Evolutionary conservation across 768 basidiomycete species (phyloP).

Genomic region (Tephrocybe sp.): DNA sequence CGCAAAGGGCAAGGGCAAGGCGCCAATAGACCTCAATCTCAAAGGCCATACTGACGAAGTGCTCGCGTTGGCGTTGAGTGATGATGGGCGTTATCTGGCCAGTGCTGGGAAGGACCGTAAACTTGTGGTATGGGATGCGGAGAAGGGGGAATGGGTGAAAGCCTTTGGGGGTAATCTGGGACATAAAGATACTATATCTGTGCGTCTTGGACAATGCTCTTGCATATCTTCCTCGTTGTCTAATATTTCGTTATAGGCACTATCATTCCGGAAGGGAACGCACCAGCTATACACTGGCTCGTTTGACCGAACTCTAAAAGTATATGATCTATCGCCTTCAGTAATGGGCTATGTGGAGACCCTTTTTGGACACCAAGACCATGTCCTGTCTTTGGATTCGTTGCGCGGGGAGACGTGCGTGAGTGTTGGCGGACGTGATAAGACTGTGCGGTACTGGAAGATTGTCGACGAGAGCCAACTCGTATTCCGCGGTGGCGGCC

Average conservation of each 20-base stretch:
- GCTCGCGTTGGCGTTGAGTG: slow-evolving; percentile 76
- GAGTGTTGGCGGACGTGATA: slow-evolving; percentile 86
- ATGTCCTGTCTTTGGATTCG: slow-evolving; percentile 72
- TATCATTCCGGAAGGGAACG: slow-evolving; percentile 77
- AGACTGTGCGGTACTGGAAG: slow-evolving; percentile 94
- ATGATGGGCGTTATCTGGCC: slow-evolving; percentile 81
- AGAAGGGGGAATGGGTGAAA: slow-evolving; percentile 72
- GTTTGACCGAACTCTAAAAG: slow-evolving; percentile 85
- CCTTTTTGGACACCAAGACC: slow-evolving; percentile 95
- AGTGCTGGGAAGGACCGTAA: slow-evolving; percentile 84
- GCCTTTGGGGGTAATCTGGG: slow-evolving; percentile 80
- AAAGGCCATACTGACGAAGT: slow-evolving; percentile 88
- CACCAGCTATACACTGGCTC: slow-evolving; percentile 74
- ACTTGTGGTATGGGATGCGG: slow-evolving; percentile 84
- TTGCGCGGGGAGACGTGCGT: slow-evolving; percentile 83
- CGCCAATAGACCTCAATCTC: slow-evolving; percentile 34
- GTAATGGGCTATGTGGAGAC: slow-evolving; percentile 95
- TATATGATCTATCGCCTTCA: slow-evolving; percentile 68
- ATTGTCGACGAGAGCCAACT: slow-evolving; percentile 92
- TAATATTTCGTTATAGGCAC: slow-evolving; percentile 37
- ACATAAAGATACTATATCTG: slow-evolving; percentile 42
- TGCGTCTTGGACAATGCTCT: slow-evolving; percentile 14
- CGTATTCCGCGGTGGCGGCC: slow-evolving; percentile 94
- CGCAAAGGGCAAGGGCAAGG: slow-evolving; percentile 53
- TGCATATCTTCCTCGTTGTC: slow-evolving; percentile 1